Evolutionary conservation across 2,329 filamentous ascomycete genomes (phyloP).

Genomic region (Aspergillus piperis): DNA sequence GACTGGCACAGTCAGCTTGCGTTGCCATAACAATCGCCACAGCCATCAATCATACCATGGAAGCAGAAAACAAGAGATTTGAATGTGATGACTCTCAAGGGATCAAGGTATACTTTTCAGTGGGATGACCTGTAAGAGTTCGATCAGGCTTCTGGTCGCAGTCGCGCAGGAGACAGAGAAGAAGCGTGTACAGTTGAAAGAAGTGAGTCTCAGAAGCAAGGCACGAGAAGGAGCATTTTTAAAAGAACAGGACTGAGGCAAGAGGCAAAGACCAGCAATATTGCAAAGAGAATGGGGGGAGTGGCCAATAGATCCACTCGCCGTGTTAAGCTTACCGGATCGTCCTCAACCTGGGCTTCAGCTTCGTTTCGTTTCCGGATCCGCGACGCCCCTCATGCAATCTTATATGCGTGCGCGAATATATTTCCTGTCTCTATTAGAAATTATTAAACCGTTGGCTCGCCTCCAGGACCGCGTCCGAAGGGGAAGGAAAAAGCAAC

Average conservation of each 20-base stretch:
- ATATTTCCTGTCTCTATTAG: slow-evolving; percentile 1
- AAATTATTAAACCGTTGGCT: neutral
- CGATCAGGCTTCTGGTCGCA: neutral
- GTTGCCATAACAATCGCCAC: neutral
- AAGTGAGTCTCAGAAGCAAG: slow-evolving; percentile 14
- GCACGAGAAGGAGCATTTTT: slow-evolving; percentile 16
- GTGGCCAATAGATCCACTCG: slow-evolving; percentile 17
- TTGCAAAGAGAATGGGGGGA: neutral
- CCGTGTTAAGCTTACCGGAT: slow-evolving; percentile 15
- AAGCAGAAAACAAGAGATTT: slow-evolving; percentile 9
- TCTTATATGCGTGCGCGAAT: slow-evolving; percentile 14
- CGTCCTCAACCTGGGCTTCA: slow-evolving; percentile 7
- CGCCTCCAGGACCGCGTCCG: neutral
- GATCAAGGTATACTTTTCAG: slow-evolving; percentile 17
- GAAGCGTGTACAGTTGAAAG: slow-evolving; percentile 16
- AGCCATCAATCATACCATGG: slow-evolving; percentile 20
- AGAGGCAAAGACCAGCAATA: neutral
- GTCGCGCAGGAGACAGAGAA: slow-evolving; percentile 3
- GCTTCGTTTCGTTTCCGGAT: slow-evolving; percentile 9
- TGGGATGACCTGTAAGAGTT: slow-evolving; percentile 16
- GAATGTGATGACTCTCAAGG: neutral
- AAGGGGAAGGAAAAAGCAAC: slow-evolving; percentile 11
- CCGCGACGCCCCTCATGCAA: slow-evolving; percentile 8
- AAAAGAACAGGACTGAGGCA: slow-evolving; percentile 7
- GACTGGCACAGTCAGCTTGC: slow-evolving; percentile 20